These are phyloP conservation scores for Ganoderma resinaceum DNA, from an alignment of 1,284 basidiomycete genomes.

Conservation along the genomic window DNA sequence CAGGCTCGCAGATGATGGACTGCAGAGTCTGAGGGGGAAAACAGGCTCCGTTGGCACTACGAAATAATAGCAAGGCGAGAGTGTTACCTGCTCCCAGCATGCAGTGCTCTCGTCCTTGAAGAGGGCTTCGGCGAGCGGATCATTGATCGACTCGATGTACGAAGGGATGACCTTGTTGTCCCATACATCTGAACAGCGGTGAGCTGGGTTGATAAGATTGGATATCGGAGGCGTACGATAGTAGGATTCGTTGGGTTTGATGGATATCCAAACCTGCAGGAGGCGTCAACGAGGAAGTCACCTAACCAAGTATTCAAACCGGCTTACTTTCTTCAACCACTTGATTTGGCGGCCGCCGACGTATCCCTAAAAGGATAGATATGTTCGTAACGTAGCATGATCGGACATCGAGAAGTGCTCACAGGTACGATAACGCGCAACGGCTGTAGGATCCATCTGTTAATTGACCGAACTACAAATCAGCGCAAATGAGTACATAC, in stretches of 20 bases:
- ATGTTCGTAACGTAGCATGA: neutral
- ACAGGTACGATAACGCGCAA: conserved; percentile 35
- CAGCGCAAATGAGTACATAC: conserved; percentile 14
- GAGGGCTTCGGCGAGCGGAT: conserved; percentile 30
- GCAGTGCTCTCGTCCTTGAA: conserved; percentile 34
- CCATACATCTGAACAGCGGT: conserved; percentile 27
- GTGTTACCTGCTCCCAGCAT: conserved; percentile 31
- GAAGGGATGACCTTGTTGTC: conserved; percentile 36
- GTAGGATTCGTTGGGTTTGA: conserved; percentile 31
- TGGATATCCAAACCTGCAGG: conserved; percentile 30
- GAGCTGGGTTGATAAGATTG: neutral
- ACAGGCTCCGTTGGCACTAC: neutral
- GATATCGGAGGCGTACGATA: conserved; percentile 28
- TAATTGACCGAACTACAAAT: neutral
- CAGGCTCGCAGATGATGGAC: conserved; percentile 34
- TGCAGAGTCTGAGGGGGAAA: conserved; percentile 27
- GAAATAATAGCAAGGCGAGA: neutral
- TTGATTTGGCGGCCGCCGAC: conserved; percentile 37
- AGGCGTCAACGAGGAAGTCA: neutral
- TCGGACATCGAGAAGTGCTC: neutral
- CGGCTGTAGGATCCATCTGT: conserved; percentile 19
- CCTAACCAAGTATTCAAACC: neutral
- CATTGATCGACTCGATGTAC: conserved; percentile 32
- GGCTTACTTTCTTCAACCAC: conserved; percentile 35
- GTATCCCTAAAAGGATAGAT: conserved; percentile 26